Evolutionary conservation across 2,329 filamentous ascomycete species (phyloP), one percentile per base, ranked within the genome.

Genomic region (Alternaria arborescens): DNA sequence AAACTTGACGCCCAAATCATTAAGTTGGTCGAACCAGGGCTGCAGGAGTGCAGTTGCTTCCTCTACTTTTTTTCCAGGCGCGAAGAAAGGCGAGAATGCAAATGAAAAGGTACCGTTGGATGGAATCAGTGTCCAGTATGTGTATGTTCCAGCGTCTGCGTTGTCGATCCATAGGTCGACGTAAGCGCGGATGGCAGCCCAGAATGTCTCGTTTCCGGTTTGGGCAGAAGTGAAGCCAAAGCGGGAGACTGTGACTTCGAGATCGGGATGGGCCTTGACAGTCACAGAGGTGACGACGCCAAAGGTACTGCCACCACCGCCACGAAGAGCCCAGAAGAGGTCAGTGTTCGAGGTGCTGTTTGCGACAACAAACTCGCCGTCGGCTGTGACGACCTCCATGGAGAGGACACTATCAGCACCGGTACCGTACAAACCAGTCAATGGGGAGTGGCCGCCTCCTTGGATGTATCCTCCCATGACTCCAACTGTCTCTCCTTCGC

Each of bases 401-500:
- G 74, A 66, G 20, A 78, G 71, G 5, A 78, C 73, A n/a, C 77
- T 74, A 58, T 78, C 76, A 16, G 75, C 75, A 22, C 73, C 76
- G 4, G 72, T 77, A 4, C 76, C 76, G 63, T 83, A 83, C 75
- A 61, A 81, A 77, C 64, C 73, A 11, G 82, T 82, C 54, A 88
- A 67, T 3, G 85, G 85, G 11, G 82, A 84, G 71, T 88, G 85
- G 0, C 86, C 86, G 43, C 84, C 86, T 12, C 84, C 85, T 41
- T 77, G 76, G 7, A 79, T 75, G 65, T 78, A 82, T 10, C 80
- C 79, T 20, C 75, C 75, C 63, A 76, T 82, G 69, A 85, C 78
- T 24, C 86, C 86, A 11, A 88, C 84, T 2, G 82, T 84, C 63
- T 78, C 76, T 10, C 77, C 77, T 48, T 78, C 83, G 5, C 87